Conservation (phyloP, 805 yeast genomes). For the Suhomyces prunicola region DNA sequence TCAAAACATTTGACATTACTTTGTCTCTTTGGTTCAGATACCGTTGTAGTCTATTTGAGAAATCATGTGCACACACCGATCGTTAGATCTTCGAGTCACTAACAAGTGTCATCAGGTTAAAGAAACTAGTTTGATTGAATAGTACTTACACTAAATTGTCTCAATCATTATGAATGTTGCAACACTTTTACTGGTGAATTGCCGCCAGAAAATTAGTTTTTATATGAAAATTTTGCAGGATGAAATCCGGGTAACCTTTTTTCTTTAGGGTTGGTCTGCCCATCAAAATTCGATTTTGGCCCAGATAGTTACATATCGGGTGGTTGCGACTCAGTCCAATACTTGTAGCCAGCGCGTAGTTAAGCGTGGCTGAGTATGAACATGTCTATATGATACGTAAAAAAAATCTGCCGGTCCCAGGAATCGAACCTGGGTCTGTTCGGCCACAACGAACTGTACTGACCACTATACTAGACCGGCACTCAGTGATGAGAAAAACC, state of each 20-base stretch:
- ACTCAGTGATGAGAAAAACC: background rate
- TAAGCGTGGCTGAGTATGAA: too few species aligned
- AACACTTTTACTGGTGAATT: background rate
- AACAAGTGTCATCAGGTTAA: slow-evolving; percentile 17
- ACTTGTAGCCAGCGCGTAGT: too few species aligned
- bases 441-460: slow-evolving; percentile 52
- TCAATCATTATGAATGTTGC: background rate
- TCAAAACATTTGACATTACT: background rate
- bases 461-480: slow-evolving; percentile 51
- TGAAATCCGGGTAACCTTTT: slow-evolving; percentile 1
- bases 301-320: too few species aligned
- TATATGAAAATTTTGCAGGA: background rate
- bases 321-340: too few species aligned
- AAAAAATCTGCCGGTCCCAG: slow-evolving; percentile 46
- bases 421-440: slow-evolving; percentile 50
- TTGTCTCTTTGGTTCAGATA: slow-evolving; percentile 57
- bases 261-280: background rate
- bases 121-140: background rate
- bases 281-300: background rate
- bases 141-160: background rate
- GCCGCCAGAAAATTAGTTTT: background rate
- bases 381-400: background rate
- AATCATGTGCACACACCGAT: slow-evolving; percentile 69
- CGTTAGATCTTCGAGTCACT: slow-evolving; percentile 27
- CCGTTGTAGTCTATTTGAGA: slow-evolving; percentile 94